Evolutionary conservation across 1,284 basidiomycete species (phyloP), one percentile per base, ranked within the genome.

Genomic region (Fomitopsis pinicola): DNA sequence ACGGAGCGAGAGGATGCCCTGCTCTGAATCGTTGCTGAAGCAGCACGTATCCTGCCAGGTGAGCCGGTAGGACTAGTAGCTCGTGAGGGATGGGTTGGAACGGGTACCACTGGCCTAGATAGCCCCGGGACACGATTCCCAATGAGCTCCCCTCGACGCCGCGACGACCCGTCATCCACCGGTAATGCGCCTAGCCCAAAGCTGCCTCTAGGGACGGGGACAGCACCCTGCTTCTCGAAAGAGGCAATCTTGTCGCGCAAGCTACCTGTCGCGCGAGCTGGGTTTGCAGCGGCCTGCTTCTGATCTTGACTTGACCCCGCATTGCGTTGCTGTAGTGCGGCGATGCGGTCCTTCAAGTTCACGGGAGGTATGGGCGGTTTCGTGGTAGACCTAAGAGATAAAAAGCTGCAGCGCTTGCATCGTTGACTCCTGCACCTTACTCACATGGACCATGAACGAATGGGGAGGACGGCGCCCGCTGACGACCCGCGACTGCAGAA

Each of bases 291-390:
- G 55, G 45, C 50, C 67, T 17, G 60, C 42, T 54, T 64, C 52
- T 22, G 46, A 26, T 59, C 59, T 55, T 65, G 58, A 61, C 55
- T 60, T 45, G 63, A 56, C 22, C 62, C 61, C n/a, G 77, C 75
- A 65, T 77, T 82, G 61, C 81, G 81, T 67, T 89, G 87, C 70
- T 91, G 83, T 45, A 91, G 77, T 36, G 88, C 88, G 17, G 88
- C 88, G 62, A 91, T 91, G 60, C 89, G 86, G 68, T 90, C 89
- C 72, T 86, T 90, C 68, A 91, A 81, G 71, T 87, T 88, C 59
- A 77, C 78, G 58, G 78, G 80, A 5, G 81, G 77, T 54, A 80
- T 70, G 63, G 80, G 75, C 26, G 75, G 70, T 70, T 77, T 71
- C 46, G 74, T 64, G 58, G 72, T 62, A 56, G 73, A 67, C 74